These are phyloP conservation scores for Pleurotus djamor DNA, from an alignment of 768 basidiomycete genomes.

Conservation along the genomic window DNA sequence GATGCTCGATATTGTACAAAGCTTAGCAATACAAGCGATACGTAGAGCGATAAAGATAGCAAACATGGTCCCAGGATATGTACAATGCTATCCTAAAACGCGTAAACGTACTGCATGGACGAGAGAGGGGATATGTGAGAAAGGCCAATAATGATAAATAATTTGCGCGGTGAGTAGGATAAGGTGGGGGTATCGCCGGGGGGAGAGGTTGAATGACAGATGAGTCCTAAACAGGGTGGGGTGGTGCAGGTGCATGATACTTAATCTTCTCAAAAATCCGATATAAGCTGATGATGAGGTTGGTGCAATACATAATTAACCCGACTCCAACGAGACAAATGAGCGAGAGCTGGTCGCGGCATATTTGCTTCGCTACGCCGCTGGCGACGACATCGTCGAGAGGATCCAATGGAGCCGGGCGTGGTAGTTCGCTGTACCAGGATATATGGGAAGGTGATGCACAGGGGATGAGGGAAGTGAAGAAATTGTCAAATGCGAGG, in stretches of 20 bases:
- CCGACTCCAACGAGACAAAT: slow-evolving; percentile 78
- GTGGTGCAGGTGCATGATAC: slow-evolving; percentile 45
- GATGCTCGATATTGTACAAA: neutral
- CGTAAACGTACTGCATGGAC: neutral
- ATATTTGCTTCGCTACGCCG: slow-evolving; percentile 56
- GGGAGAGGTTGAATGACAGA: too few relatives aligned
- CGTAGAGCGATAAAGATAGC: too few relatives aligned
- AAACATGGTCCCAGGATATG: slow-evolving; percentile 11
- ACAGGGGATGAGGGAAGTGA: slow-evolving; percentile 83
- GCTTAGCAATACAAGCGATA: slow-evolving; percentile 4
- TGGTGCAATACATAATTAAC: slow-evolving; percentile 78
- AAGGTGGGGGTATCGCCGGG: neutral
- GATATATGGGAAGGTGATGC: slow-evolving; percentile 52
- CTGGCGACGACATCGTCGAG: slow-evolving; percentile 28
- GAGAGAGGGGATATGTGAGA: neutral
- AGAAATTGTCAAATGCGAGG: slow-evolving; percentile 89
- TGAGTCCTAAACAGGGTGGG: neutral
- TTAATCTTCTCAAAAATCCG: slow-evolving; percentile 91
- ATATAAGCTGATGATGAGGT: slow-evolving; percentile 81
- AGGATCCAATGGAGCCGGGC: slow-evolving; percentile 42
- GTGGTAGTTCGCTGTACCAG: slow-evolving; percentile 76
- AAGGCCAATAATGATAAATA: slow-evolving; percentile 3
- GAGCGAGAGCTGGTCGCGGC: slow-evolving; percentile 73
- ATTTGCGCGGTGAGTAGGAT: neutral
- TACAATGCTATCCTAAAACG: neutral